Evolutionary conservation across 306 rosid genomes (phyloP), one percentile per base, ranked within the genome.

Genomic region (Alnus rubra): DNA sequence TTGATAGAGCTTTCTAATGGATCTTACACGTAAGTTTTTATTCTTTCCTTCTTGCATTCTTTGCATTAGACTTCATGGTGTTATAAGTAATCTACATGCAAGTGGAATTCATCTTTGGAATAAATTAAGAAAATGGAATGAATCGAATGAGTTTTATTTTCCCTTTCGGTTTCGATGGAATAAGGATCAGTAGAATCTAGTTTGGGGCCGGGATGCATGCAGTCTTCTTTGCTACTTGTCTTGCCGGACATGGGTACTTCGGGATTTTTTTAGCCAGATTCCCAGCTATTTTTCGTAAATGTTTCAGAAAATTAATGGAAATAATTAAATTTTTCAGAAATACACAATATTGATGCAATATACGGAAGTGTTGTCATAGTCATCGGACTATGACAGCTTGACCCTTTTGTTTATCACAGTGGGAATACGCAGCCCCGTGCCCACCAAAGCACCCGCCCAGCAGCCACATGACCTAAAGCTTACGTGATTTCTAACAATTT

Each of bases 1-100:
- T 85, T 93, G 85, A 81, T 91, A 65, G 77, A 88, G 82, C 92
- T 96, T 31, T 92, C 96, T 15, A 85, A 81, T 78, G 99, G 98
- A 79, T 87, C 88, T 72, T 93, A 86, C 89, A 89, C 88, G 99
- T 96, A 81, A 83, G 96, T 77, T 63, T 48, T 37, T 7, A 51
- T 7, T 16, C 23, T 18, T 35, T 13, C 23, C 60, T 63, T 71
- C 75, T 56, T 55, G 9, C 28, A n/a, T 3, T n/a, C 37, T 33
- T 33, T 33, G 1, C 37, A 33, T 33, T 33, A 33, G 37, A 30
- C 28, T 23, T 23, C 28, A 23, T 23, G 28, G 28, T 23, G 28
- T 23, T 23, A 23, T 23, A 23, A 23, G 28, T 23, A 23, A 23
- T 23, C 28, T 23, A 23, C 28, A 23, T 60, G 69, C 69, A 62